Evolutionary conservation across 176 grass and related monocot species (phyloP), one percentile per base, ranked within the genome.

Genomic region (Stipa capillata): DNA sequence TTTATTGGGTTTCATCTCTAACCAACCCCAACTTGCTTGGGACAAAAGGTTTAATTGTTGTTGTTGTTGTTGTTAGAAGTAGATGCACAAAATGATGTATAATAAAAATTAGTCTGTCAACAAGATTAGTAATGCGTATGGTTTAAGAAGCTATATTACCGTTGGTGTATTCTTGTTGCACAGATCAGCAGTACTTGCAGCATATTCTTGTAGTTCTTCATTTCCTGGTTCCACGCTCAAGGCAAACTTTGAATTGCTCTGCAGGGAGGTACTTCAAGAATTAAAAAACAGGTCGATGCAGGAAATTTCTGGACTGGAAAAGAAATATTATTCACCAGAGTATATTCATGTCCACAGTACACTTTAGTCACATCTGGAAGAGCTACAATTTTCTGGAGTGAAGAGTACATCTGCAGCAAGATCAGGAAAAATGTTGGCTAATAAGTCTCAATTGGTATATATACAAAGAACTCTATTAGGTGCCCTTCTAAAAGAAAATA

Each of bases 301-400:
- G 28, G 39, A 32, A 36, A 65, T 48, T 44, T 71, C 7, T 40
- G 6, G 17, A 81, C 6, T 71, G 55, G 53, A 73, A 82, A 61
- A 7, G 83, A 86, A 64, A 40, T n/a, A n/a, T n/a, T n/a, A 66
- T 48, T 69, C 62, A 99, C 96, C 96, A 92, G 73, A 78, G 96
- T 99, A 81, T 99, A 99, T 69, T 99, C 96, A 78, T 99, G 96
- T 67, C 96, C 96, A 34, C 92, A 95, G 34, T 99, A 99, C 70
- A 95, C 84, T 68, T 91, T 90, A 7, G 96, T 99, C 55, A 81
- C 88, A 23, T 99, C 96, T 27, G 96, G 96, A 31, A 99, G 82
- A 76, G 92, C 87, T 55, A 83, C 85, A 66, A 95, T 88, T 85
- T 95, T 93, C 58, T 85, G 68, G 67, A 99, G 92, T 65, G 96